phyloP scores from a whole-genome alignment of 306 rosid genomes.

The Amphicarpaea edgeworthii region DNA sequence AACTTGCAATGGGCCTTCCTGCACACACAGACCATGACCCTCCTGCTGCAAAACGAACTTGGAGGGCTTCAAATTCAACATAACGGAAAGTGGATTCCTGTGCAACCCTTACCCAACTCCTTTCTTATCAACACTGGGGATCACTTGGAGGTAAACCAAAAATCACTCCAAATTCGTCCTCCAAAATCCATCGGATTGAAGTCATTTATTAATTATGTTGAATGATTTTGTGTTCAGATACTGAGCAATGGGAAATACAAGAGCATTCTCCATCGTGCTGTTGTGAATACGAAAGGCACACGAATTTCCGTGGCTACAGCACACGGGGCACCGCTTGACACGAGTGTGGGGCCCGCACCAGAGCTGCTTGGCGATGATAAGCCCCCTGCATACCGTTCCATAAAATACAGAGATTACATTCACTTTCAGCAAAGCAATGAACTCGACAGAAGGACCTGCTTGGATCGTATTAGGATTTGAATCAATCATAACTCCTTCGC shows the following conservation, averaged over 20 bases:
- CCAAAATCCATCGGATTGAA: too few relatives aligned
- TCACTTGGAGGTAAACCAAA: too few relatives aligned
- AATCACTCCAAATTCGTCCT: too few relatives aligned
- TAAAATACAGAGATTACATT: slow-evolving; percentile 53
- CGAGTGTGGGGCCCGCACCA: slow-evolving; percentile 46
- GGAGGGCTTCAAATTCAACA: too few relatives aligned
- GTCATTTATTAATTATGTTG: too few relatives aligned
- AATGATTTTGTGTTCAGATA: slow-evolving; percentile 46
- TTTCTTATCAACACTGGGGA: too few relatives aligned
- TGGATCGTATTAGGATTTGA: slow-evolving; percentile 55
- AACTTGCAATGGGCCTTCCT: too few relatives aligned
- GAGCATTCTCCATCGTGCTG: slow-evolving; percentile 72
- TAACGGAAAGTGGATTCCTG: too few relatives aligned
- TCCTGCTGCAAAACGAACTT: too few relatives aligned
- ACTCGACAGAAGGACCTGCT: slow-evolving; percentile 49
- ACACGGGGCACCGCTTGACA: slow-evolving; percentile 60
- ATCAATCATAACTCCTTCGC: not conserved
- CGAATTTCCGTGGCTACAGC: slow-evolving; percentile 62
- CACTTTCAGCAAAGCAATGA: slow-evolving; percentile 51
- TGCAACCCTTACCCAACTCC: too few relatives aligned
- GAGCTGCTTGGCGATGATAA: slow-evolving; percentile 40
- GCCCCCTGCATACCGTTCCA: slow-evolving; percentile 46
- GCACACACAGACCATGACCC: too few relatives aligned
- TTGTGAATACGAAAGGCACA: slow-evolving; percentile 52
- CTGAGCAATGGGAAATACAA: slow-evolving; percentile 65